A percentile compares a stretch with the other conserved stretches of the same genome.
Conservation (phyloP, 139 green algal species). For the Chlamydomonas sp. region DNA sequence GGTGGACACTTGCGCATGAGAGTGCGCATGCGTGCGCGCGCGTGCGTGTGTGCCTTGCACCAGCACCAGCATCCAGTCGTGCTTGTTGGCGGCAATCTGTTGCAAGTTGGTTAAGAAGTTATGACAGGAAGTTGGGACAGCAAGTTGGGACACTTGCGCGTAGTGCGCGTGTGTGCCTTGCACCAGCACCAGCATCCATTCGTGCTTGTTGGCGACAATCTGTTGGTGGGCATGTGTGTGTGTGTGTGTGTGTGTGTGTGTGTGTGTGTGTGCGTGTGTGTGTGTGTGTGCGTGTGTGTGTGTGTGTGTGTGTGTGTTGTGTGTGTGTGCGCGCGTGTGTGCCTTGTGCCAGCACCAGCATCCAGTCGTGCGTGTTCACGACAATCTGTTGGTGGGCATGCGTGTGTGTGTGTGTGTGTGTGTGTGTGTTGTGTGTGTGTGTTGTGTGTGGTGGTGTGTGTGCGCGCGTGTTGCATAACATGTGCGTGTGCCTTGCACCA, state of each 20-base stretch:
- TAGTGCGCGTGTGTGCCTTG: background rate
- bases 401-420: no score
- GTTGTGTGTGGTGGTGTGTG: no score
- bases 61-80: slow-evolving; percentile 15
- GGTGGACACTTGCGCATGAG: background rate
- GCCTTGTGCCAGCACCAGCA: no score
- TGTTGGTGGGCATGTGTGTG: background rate
- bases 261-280: background rate
- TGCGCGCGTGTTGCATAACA: no score
- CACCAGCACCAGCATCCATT: no score
- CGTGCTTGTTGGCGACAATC: slow-evolving; percentile 2
- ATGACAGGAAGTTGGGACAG: background rate
- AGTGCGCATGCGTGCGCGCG: background rate
- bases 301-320: no score
- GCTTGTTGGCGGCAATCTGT: background rate
- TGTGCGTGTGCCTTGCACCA: slow-evolving; percentile 56
- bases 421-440: background rate
- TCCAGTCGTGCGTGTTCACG: no score
- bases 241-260: background rate
- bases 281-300: background rate
- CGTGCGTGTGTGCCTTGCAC: no score
- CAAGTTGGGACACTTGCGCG: background rate
- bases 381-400: no score
- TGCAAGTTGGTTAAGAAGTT: background rate
- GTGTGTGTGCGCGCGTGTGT: no score